A percentile compares a stretch with the other conserved stretches of the same genome.
phyloP scores from a whole-genome alignment of 192 early-diverging fungal genomes.

The Haplosporangium gracile region DNA sequence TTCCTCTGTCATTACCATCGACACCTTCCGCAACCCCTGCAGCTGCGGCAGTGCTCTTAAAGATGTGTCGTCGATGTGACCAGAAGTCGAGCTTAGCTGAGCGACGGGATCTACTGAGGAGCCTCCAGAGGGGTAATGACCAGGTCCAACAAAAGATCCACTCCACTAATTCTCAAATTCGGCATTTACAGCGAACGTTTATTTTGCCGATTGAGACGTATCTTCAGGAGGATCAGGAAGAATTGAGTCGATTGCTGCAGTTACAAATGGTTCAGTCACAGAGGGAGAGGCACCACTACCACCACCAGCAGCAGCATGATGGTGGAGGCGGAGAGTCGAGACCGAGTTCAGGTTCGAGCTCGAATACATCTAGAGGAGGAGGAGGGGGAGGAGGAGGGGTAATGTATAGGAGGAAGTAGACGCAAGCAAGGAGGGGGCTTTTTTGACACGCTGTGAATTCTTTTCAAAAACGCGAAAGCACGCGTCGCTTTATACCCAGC shows the following conservation, averaged over 20 bases:
- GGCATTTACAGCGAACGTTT: constrained; percentile 15
- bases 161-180: not conserved
- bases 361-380: not conserved
- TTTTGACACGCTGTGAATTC: too few relatives aligned
- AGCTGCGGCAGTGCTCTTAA: not conserved
- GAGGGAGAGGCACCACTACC: not conserved
- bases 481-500: too few relatives aligned
- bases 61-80: not conserved
- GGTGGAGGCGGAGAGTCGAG: not conserved
- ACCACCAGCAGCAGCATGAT: not conserved
- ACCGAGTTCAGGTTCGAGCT: not conserved
- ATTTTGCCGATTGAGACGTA: not conserved
- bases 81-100: not conserved
- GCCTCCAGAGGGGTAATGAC: not conserved
- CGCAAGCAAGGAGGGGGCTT: not conserved
- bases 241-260: not conserved
- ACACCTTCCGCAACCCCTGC: not conserved
- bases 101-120: not conserved
- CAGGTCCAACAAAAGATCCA: constrained; percentile 7
- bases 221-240: not conserved
- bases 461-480: too few relatives aligned
- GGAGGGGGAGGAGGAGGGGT: not conserved
- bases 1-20: not conserved
- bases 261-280: not conserved
- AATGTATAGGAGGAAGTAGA: too few relatives aligned